Conservation (phyloP, 495 filamentous ascomycete species). For the Acidiella bohemica region DNA sequence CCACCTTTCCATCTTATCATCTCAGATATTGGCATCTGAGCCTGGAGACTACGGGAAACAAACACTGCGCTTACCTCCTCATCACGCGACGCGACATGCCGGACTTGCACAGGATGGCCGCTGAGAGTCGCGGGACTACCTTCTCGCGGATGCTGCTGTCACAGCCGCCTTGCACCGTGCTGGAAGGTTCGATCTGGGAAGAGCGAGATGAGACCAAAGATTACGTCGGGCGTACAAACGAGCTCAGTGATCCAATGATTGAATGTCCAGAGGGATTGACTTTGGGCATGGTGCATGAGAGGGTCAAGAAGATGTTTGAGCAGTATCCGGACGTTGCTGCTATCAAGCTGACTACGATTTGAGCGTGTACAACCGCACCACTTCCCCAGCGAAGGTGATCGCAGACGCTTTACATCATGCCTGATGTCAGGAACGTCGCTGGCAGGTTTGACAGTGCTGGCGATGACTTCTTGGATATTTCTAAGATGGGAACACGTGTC, state of each 20-base stretch:
- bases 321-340: conserved; percentile 16
- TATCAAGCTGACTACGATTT: conserved; percentile 19
- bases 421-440: too few species aligned
- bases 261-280: conserved; percentile 10
- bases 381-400: not conserved
- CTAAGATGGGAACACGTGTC: too few species aligned
- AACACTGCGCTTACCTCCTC: conserved; percentile 12
- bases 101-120: not conserved
- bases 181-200: conserved; percentile 18
- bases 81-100: conserved; percentile 10
- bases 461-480: too few species aligned
- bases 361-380: not conserved
- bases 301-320: conserved; percentile 11
- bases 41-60: conserved; percentile 4
- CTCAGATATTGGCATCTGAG: conserved; percentile 18
- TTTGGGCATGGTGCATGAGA: conserved; percentile 12
- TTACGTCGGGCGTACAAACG: conserved; percentile 11
- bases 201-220: conserved; percentile 18
- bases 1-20: conserved; percentile 9
- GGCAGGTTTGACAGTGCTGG: too few species aligned
- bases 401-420: too few species aligned
- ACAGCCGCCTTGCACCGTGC: conserved; percentile 10
- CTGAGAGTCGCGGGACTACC: conserved; percentile 3
- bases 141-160: conserved; percentile 14
- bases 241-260: conserved; percentile 4